A percentile compares a stretch with the other conserved stretches of the same genome.
Conservation (phyloP, 2,329 filamentous ascomycete genomes). For the Arthroderma sp. region DNA sequence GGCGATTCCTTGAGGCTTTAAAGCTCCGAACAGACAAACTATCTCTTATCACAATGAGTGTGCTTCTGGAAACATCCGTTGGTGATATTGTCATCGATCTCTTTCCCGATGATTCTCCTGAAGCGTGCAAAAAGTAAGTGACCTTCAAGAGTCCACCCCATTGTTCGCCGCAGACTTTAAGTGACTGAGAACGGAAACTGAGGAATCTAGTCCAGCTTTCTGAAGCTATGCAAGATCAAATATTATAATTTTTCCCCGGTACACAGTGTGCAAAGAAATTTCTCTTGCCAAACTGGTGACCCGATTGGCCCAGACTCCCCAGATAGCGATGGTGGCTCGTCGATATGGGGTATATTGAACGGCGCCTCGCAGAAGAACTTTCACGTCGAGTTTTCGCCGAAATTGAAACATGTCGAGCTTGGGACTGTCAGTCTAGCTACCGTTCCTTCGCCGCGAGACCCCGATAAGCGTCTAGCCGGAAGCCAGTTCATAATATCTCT, state of each 20-base stretch:
- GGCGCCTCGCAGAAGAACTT: slow-evolving; percentile 63
- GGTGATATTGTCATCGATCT: slow-evolving; percentile 94
- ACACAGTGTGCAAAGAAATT: slow-evolving; percentile 84
- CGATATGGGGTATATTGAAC: slow-evolving; percentile 76
- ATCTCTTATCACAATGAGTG: slow-evolving; percentile 53
- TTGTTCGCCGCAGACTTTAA: slow-evolving; percentile 7
- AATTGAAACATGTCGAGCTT: slow-evolving; percentile 74
- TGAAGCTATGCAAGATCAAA: slow-evolving; percentile 97
- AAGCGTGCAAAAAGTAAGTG: slow-evolving; percentile 85
- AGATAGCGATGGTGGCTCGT: slow-evolving; percentile 82
- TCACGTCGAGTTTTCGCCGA: slow-evolving; percentile 68
- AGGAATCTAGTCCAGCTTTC: slow-evolving; percentile 54
- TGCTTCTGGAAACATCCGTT: slow-evolving; percentile 79
- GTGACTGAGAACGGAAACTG: slow-evolving; percentile 45
- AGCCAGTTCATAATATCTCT: slow-evolving; percentile 93
- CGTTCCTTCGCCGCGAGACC: slow-evolving; percentile 58
- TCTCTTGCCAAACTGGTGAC: slow-evolving; percentile 93
- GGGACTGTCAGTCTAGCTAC: slow-evolving; percentile 99
- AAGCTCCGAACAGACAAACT: neutral
- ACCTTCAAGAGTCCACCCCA: slow-evolving; percentile 1
- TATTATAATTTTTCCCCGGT: slow-evolving; percentile 97
- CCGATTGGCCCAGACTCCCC: slow-evolving; percentile 74
- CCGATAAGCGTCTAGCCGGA: slow-evolving; percentile 67
- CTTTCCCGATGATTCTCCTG: slow-evolving; percentile 75
- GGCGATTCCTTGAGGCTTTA: neutral